A percentile compares a stretch with the other conserved stretches of the same genome.
Conservation (phyloP, 2,329 filamentous ascomycete genomes). For the Aspergillus flavus region DNA sequence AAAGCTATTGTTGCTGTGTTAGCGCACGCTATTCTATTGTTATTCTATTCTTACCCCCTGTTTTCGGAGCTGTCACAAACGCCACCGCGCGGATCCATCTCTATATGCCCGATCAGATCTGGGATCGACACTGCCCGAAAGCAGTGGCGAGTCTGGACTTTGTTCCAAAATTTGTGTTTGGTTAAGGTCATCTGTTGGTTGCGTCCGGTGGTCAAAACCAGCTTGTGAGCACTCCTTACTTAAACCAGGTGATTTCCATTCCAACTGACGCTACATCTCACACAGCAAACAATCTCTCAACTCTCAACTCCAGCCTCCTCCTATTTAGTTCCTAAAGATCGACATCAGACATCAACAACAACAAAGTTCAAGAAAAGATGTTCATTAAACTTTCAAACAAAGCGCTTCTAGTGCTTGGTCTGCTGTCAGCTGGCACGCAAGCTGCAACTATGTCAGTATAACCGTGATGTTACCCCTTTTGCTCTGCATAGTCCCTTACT, state of each 20-base stretch:
- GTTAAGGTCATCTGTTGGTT: conserved; percentile 13
- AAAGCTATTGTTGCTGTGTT: background rate
- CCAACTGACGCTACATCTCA: conserved; percentile 22
- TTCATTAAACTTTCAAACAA: conserved; percentile 27
- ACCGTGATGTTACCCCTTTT: background rate
- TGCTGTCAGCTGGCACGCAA: conserved; percentile 26
- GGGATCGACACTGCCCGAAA: background rate
- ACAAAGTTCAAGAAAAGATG: conserved; percentile 24
- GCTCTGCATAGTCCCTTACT: conserved; percentile 8
- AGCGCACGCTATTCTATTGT: background rate
- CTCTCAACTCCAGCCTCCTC: conserved; percentile 24
- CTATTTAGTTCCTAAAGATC: conserved; percentile 17
- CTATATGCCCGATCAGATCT: conserved; percentile 1
- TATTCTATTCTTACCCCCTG: background rate
- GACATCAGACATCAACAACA: conserved; percentile 9
- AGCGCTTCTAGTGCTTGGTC: conserved; percentile 30
- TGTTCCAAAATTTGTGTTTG: background rate
- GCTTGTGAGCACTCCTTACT: conserved; percentile 27
- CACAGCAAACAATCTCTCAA: conserved; percentile 22
- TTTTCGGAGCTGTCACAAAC: conserved; percentile 5
- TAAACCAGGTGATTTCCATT: conserved; percentile 35
- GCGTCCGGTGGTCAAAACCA: conserved; percentile 20
- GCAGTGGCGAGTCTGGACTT: conserved; percentile 1
- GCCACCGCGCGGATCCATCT: background rate
- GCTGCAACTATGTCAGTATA: conserved; percentile 32